Evolutionary conservation across 2,329 filamentous ascomycete species (phyloP), one percentile per base, ranked within the genome.

Genomic region (Cytospora mali): DNA sequence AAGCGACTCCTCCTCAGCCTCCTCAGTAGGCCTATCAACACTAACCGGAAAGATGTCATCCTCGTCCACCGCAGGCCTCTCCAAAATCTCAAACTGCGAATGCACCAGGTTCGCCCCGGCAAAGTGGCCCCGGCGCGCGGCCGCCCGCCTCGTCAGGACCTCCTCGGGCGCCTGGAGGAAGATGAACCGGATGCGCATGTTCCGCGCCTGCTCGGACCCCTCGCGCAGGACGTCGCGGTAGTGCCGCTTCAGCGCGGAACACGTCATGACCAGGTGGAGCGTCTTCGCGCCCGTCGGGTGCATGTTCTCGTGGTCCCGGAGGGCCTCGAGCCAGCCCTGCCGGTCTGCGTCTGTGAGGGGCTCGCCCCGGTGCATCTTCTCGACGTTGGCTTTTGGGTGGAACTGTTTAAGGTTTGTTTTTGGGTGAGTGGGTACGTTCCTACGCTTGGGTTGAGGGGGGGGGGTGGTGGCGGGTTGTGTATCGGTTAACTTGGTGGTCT

Each of bases 231-330:
- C 80, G 66, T 92, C 88, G 62, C 90, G 86, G 77, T 93, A 93
- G 73, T 88, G 89, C 67, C 86, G 85, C 76, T 92, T 92, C 21
- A 93, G 79, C 0, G 90, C 90, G n/a, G 88, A 91, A 79, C 90
- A 93, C 56, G 90, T 91, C 60, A 93, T 84, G 58, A 93, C 85
- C 27, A 92, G 88, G 42, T 88, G 83, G 28, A 79, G 74, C 2
- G 81, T 76, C 18, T 65, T 62, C 9, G 77, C 76, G 53, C 69
- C 72, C 49, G 76, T 70, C 62, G 80, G 72, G 35, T 74, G 72
- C 39, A 69, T 65, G 6, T 78, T 70, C 55, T 78, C 75, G 69
- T 78, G 81, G 67, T 85, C 78, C 62, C 84, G 83, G 2, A 89
- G 80, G 9, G 78, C 79, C 66, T 83, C 82, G 49, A 93, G 83